A percentile compares a stretch with the other conserved stretches of the same genome.
Evolutionary conservation across 306 rosid genomes (phyloP).

Genomic region (Astragalus glycyphyllos): DNA sequence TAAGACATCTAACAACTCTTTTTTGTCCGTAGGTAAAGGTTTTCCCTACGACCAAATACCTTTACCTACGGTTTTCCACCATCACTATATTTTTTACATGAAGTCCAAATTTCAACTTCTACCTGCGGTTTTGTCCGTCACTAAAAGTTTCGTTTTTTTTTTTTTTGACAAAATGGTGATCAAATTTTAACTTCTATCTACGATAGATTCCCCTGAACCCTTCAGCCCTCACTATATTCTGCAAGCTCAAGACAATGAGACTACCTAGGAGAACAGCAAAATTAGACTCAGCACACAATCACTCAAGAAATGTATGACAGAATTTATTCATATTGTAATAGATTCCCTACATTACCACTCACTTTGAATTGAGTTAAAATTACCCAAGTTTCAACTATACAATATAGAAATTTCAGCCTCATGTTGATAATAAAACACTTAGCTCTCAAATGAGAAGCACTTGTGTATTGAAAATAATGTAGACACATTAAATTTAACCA

Average conservation of each 20-base stretch:
- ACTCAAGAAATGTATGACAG: background rate
- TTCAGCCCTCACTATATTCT: conserved; percentile 72
- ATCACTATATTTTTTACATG: too few relatives aligned
- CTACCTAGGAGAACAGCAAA: conserved; percentile 64
- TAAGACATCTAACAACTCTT: too few relatives aligned
- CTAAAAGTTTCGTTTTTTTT: too few relatives aligned
- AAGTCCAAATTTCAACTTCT: too few relatives aligned
- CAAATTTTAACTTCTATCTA: too few relatives aligned
- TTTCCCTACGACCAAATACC: too few relatives aligned
- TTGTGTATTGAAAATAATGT: background rate
- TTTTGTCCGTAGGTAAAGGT: too few relatives aligned
- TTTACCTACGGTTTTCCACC: too few relatives aligned
- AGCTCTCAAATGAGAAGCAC: conserved; percentile 23
- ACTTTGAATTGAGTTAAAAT: conserved; percentile 28
- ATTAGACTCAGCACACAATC: conserved; percentile 32
- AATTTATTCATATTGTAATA: conserved; percentile 9
- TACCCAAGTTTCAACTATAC: conserved; percentile 8
- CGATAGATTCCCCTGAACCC: conserved; percentile 92
- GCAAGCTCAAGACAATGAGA: conserved; percentile 72
- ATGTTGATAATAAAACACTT: conserved; percentile 18
- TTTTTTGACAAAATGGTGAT: too few relatives aligned
- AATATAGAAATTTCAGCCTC: conserved; percentile 13
- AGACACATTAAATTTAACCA: conserved; percentile 1
- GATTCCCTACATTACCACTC: background rate
- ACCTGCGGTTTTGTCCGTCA: too few relatives aligned